Percentiles rank a stretch among this genome's conserved stretches.
phyloP scores from a whole-genome alignment of 768 basidiomycete genomes.

The Xerocomellus chrysenteron region DNA sequence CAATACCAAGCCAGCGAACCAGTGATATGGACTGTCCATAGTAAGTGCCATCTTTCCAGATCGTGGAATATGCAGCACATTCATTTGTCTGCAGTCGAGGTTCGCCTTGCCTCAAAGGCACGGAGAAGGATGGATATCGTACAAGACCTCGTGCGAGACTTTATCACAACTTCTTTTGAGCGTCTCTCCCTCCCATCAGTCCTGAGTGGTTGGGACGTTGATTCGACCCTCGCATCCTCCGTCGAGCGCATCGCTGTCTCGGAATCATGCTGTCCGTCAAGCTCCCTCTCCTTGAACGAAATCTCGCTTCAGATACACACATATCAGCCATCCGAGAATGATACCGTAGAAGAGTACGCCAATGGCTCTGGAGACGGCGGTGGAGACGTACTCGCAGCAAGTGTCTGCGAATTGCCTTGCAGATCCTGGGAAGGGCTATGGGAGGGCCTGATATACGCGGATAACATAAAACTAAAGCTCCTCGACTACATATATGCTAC shows the following conservation, averaged over 20 bases:
- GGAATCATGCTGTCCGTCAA: conserved; percentile 63
- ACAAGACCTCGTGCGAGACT: conserved; percentile 59
- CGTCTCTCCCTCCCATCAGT: conserved; percentile 68
- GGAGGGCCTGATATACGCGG: conserved; percentile 85
- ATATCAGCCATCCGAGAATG: conserved; percentile 74
- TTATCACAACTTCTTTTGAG: conserved; percentile 54
- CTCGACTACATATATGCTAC: conserved; percentile 96
- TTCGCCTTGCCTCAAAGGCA: conserved; percentile 65
- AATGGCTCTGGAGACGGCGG: conserved; percentile 53
- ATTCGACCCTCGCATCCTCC: conserved; percentile 65
- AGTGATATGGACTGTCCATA: conserved; percentile 63
- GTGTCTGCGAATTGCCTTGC: conserved; percentile 85
- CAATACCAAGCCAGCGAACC: conserved; percentile 4
- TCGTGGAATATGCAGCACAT: background rate
- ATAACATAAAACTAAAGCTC: conserved; percentile 81
- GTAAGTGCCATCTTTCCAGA: conserved; percentile 35
- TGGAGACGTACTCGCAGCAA: conserved; percentile 83
- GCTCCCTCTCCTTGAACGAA: conserved; percentile 54
- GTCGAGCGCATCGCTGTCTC: conserved; percentile 76
- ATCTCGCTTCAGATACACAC: conserved; percentile 78
- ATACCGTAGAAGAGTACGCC: conserved; percentile 72
- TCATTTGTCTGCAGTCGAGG: conserved; percentile 64
- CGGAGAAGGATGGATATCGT: conserved; percentile 78
- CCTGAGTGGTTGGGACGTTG: conserved; percentile 77
- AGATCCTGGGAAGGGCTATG: conserved; percentile 86